These are phyloP conservation scores for Epichloe elymi DNA, from an alignment of 2,329 filamentous ascomycete genomes.

Conservation along the genomic window DNA sequence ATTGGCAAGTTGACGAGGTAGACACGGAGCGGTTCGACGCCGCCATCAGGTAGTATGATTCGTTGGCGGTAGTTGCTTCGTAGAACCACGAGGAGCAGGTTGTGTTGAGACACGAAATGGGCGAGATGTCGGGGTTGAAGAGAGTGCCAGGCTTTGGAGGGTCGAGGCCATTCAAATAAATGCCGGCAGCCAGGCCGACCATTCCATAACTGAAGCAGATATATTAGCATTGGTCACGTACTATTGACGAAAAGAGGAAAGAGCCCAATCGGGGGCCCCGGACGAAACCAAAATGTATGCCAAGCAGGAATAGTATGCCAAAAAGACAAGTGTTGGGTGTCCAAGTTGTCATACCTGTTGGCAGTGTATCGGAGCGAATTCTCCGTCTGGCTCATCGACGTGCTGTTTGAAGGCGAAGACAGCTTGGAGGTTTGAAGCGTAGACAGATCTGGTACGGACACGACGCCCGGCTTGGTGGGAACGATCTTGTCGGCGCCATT, in stretches of 20 bases:
- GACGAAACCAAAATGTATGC: no score
- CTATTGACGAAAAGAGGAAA: neutral
- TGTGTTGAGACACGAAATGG: constrained; percentile 20
- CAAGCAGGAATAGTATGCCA: no score
- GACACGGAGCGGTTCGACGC: constrained; percentile 22
- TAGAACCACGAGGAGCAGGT: constrained; percentile 25
- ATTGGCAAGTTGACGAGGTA: constrained; percentile 16
- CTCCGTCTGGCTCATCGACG: constrained; percentile 6
- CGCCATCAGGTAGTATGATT: constrained; percentile 10
- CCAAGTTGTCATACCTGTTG: constrained; percentile 18
- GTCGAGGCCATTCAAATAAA: constrained; percentile 4
- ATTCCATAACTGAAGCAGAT: neutral
- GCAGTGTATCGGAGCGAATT: constrained; percentile 29
- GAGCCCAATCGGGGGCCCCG: neutral
- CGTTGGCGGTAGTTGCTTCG: constrained; percentile 14
- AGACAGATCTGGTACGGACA: constrained; percentile 24
- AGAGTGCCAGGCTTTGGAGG: constrained; percentile 18
- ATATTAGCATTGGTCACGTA: neutral
- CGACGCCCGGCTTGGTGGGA: constrained; percentile 19
- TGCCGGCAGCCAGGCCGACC: constrained; percentile 12
- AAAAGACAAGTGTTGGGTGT: no score
- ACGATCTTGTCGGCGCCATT: constrained; percentile 22
- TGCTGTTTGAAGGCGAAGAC: constrained; percentile 4
- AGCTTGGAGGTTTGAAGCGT: constrained; percentile 20
- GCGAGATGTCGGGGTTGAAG: constrained; percentile 15